Conservation (phyloP, 371 early-diverging fungal species). For the Rhizopus stolonifer region DNA sequence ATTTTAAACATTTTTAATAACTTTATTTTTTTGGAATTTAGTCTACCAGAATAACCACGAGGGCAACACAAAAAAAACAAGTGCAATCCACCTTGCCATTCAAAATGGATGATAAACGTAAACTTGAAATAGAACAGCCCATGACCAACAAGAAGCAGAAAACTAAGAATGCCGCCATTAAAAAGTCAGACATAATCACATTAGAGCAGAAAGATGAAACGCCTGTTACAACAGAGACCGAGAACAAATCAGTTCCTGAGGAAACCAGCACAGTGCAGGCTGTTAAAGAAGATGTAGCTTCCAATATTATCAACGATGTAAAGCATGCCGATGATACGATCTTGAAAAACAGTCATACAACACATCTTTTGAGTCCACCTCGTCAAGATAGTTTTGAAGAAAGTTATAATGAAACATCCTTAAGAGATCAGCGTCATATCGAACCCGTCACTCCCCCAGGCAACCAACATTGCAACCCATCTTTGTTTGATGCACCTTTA, state of each 20-base stretch:
- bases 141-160: neutral
- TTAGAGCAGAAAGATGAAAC: neutral
- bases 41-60: neutral
- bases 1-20: too few relatives aligned
- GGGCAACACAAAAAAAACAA: neutral
- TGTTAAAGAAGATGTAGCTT: neutral
- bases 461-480: neutral
- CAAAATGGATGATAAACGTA: neutral
- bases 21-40: neutral
- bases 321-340: too few relatives aligned
- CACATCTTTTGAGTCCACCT: slow-evolving; percentile 4
- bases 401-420: neutral
- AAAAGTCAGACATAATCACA: neutral
- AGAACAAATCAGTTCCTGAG: neutral
- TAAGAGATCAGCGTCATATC: neutral
- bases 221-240: neutral
- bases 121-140: neutral
- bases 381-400: neutral
- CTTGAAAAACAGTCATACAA: slow-evolving; percentile 7
- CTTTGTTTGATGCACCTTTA: slow-evolving; percentile 6
- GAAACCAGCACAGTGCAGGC: too few relatives aligned
- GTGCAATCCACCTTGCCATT: neutral
- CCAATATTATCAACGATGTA: too few relatives aligned
- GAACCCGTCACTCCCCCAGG: slow-evolving; percentile 21
- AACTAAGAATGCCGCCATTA: neutral